Conservation (phyloP, 306 rosid genomes). For the Castanea mollissima region DNA sequence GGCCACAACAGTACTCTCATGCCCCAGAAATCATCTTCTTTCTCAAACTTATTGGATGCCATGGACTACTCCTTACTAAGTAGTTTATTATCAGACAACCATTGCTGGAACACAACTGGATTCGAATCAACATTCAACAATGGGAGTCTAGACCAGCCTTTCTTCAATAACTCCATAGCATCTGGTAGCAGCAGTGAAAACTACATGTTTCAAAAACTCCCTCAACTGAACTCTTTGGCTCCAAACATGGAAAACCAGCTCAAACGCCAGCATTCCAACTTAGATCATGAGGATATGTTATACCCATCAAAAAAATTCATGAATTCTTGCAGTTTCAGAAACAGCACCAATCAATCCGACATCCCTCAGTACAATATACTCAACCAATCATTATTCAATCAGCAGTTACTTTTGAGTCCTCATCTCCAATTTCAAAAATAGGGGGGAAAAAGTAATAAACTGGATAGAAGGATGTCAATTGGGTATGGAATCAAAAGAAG, state of each 20-base stretch:
- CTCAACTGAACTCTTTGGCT: conserved; percentile 23
- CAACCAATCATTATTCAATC: conserved; percentile 46
- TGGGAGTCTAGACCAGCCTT: conserved; percentile 28
- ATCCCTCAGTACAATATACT: conserved; percentile 36
- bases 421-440: conserved; percentile 44
- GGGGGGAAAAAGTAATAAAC: background rate
- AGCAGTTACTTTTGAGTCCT: conserved; percentile 48
- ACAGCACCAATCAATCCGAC: conserved; percentile 30
- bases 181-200: background rate
- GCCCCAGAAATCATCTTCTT: conserved; percentile 56
- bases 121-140: conserved; percentile 30
- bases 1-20: conserved; percentile 22
- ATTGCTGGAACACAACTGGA: conserved; percentile 30
- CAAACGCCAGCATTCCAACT: conserved; percentile 40
- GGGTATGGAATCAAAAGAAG: background rate
- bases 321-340: conserved; percentile 38
- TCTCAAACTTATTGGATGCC: conserved; percentile 55
- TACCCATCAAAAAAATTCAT: conserved; percentile 44
- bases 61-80: conserved; percentile 54
- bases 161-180: background rate
- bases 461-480: background rate
- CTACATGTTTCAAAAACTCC: conserved; percentile 31
- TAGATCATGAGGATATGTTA: conserved; percentile 23
- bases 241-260: conserved; percentile 29
- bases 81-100: conserved; percentile 42